A percentile compares a stretch with the other conserved stretches of the same genome.
These are phyloP conservation scores for Amanita pallidorosea DNA, from an alignment of 768 basidiomycete species.

Conservation along the genomic window DNA sequence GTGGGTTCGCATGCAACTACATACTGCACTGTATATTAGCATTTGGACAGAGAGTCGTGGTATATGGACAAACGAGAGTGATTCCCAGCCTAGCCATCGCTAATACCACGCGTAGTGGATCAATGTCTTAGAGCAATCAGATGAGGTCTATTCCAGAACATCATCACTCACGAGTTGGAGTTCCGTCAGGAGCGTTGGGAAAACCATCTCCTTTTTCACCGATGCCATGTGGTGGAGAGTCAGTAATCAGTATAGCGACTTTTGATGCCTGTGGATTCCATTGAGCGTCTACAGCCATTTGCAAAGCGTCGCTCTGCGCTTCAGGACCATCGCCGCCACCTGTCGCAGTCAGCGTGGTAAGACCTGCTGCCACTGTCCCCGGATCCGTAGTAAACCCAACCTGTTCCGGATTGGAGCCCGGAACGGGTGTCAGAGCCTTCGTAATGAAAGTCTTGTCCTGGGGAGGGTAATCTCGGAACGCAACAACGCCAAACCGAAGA, in stretches of 20 bases:
- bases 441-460: conserved; percentile 12
- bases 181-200: conserved; percentile 9
- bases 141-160: background rate
- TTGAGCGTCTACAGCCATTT: conserved; percentile 32
- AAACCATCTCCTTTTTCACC: conserved; percentile 41
- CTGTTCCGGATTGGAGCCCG: background rate
- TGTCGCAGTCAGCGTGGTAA: conserved; percentile 21
- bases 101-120: conserved; percentile 18
- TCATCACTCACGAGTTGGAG: background rate
- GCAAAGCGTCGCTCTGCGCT: conserved; percentile 43
- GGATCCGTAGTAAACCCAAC: background rate
- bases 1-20: conserved; percentile 46
- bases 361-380: conserved; percentile 20
- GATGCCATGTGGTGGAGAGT: conserved; percentile 51
- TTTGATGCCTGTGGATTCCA: conserved; percentile 42
- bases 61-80: conserved; percentile 28
- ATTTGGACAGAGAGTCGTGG: background rate
- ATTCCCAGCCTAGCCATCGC: conserved; percentile 44
- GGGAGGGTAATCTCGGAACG: background rate
- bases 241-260: conserved; percentile 46
- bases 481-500: background rate
- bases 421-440: background rate
- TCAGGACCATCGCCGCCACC: conserved; percentile 49
- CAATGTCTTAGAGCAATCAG: conserved; percentile 12
- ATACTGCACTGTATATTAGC: conserved; percentile 23